Evolutionary conservation across 257 asterid species (phyloP).

Genomic region (Jacaranda copaia): DNA sequence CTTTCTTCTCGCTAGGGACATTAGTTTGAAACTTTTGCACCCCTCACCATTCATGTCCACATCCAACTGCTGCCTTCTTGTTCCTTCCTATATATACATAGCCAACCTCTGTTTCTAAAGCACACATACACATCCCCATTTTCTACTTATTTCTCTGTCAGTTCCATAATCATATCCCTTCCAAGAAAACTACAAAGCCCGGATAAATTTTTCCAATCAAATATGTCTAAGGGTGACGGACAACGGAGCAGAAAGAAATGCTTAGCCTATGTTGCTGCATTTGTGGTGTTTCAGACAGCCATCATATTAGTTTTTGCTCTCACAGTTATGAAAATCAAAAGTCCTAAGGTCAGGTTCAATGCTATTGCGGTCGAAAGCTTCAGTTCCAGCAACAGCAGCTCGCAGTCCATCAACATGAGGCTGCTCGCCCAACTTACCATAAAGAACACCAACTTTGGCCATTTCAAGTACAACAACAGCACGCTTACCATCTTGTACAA

Average conservation of each 20-base stretch:
- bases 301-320: constrained; percentile 27
- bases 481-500: constrained; percentile 31
- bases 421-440: constrained; percentile 28
- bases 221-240: constrained; percentile 39
- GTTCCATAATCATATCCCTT: not conserved
- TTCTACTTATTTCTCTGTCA: not conserved
- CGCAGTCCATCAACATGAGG: constrained; percentile 29
- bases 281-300: constrained; percentile 28
- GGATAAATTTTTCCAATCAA: too few relatives aligned
- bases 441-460: constrained; percentile 42
- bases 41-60: not conserved
- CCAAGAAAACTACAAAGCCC: too few relatives aligned
- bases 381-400: constrained; percentile 16
- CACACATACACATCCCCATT: not conserved
- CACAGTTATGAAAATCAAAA: constrained; percentile 32
- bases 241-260: constrained; percentile 35
- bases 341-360: constrained; percentile 38
- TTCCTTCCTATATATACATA: not conserved
- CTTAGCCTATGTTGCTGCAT: constrained; percentile 38
- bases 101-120: not conserved
- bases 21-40: not conserved
- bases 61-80: too few relatives aligned
- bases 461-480: constrained; percentile 33
- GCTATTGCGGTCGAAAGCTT: constrained; percentile 22
- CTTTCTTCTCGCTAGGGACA: not conserved